Evolutionary conservation across 2,329 filamentous ascomycete species (phyloP), one percentile per base, ranked within the genome.

Genomic region (Basipetospora chlamydospora): DNA sequence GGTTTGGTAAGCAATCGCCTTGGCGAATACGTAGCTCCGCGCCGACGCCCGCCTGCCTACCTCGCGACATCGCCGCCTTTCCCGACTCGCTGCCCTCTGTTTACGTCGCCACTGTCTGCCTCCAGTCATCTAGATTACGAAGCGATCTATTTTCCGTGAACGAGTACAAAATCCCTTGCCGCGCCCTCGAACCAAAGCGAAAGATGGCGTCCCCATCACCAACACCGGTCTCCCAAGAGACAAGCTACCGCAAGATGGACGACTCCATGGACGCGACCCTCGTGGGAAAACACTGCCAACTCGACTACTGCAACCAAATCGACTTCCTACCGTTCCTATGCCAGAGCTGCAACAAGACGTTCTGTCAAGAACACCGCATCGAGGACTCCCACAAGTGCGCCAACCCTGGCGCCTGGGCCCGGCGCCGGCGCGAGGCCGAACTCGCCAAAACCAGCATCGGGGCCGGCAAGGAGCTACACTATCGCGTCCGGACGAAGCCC

Each of bases 321-420:
- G 90, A 96, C 60, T 96, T 98, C 57, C 74, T 98, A 4, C 90
- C 90, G 4, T 96, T 96, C 58, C 71, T 77, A 52, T 98, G 90
- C 63, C 83, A 92, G 54, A 90, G 82, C 47, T 98, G 90, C 61
- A 71, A 56, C 44, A 71, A 73, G 40, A 88, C 80, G 12, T 98
- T 77, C 63, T 98, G 92, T 56, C 80, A 93, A 46, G 88, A 96
- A 53, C 90, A 98, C 66, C 82, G 88, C 38, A 80, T 76, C 49
- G 88, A 96, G 62, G 72, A 74, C 15, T 63, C 83, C 0, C 92
- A 98, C 61, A 71, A 75, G 51, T 80, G 75, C 57, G 47, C 60
- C 35, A 63, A 72, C 35, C 63, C 59, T 2, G 75, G 75, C 42
- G 73, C 71, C 38, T 79, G 74, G 74, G 73, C 74, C 12, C 62